Evolutionary conservation across 495 filamentous ascomycete species (phyloP), one percentile per base, ranked within the genome.

Genomic region (Annulohypoxylon moriforme): DNA sequence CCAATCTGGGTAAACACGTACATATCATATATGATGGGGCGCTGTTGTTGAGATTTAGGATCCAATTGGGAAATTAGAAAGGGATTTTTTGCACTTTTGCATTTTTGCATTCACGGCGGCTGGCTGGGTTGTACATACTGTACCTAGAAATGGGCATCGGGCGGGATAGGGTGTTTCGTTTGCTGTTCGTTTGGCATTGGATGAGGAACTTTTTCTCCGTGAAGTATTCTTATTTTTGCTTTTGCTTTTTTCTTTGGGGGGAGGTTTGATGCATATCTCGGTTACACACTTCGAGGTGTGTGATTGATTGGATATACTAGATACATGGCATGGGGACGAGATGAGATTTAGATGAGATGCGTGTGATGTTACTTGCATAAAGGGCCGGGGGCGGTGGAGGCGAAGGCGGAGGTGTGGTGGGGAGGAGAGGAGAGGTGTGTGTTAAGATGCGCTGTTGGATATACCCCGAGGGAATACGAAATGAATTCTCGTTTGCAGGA

Each of bases 351-450:
- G 9, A 53, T 24, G 29, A 42, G 11, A 55, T 64, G 61, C 36
- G 34, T 64, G 61, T n/a, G 49, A 40, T 55, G 50, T 24, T 55
- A 52, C 42, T 42, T 60, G 24, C 56, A 53, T 60, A 27, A 3
- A 27, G 20, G 7, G 36, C 6, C 11, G 24, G 13, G 24, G 34
- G 16, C 6, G 27, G 27, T 29, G 27, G 27, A 29, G 27, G 27
- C 27, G 27, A 6, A 29, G 3, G 27, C 6, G 27, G 27, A 29
- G 42, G 20, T 56, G 62, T n/a, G n/a, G n/a, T n/a, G 36, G 18
- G 36, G 36, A 14, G 36, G 36, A n/a, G 33, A 36, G 33, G 9
- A 11, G 27, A 25, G 18, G 27, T 22, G 22, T 38, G 31, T n/a
- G 55, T n/a, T n/a, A n/a, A n/a, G n/a, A n/a, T n/a, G n/a, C n/a